Conservation (phyloP, 2,329 filamentous ascomycete genomes). For the Exophiala sideris region DNA sequence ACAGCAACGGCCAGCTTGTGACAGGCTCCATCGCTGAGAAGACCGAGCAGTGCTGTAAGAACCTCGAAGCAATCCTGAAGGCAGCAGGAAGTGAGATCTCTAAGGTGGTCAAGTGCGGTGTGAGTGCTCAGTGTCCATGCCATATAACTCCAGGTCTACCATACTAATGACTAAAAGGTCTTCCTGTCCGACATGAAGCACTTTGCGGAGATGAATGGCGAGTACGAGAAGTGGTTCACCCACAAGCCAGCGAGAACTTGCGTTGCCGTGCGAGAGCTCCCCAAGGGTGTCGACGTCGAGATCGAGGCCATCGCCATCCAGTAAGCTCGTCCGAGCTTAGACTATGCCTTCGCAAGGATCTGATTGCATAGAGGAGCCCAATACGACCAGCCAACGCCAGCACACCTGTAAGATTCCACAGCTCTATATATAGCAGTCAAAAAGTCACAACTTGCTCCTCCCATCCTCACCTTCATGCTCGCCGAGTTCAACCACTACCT, state of each 20-base stretch:
- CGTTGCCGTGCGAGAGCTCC: slow-evolving; percentile 61
- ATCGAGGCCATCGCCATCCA: slow-evolving; percentile 62
- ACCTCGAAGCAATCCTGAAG: slow-evolving; percentile 77
- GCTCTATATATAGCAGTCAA: not conserved
- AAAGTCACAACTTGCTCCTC: slow-evolving; percentile 35
- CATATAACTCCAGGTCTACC: not conserved
- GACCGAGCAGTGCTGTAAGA: slow-evolving; percentile 70
- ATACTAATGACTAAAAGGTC: slow-evolving; percentile 45
- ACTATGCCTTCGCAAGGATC: not conserved
- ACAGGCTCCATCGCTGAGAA: slow-evolving; percentile 65
- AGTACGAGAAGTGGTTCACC: slow-evolving; percentile 67
- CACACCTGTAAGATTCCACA: too few species aligned
- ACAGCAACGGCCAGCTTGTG: slow-evolving; percentile 58
- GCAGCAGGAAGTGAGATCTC: slow-evolving; percentile 74
- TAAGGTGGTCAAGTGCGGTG: slow-evolving; percentile 82
- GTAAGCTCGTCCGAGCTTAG: slow-evolving; percentile 27
- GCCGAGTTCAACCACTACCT: slow-evolving; percentile 85
- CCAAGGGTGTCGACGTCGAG: slow-evolving; percentile 61
- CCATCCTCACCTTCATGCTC: slow-evolving; percentile 61
- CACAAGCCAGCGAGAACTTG: slow-evolving; percentile 63
- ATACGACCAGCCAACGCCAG: not conserved
- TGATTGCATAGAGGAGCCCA: not conserved
- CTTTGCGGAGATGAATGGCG: slow-evolving; percentile 76
- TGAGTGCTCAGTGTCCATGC: slow-evolving; percentile 27
- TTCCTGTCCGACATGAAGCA: slow-evolving; percentile 90